Percentiles rank a stretch among this genome's conserved stretches.
phyloP scores from a whole-genome alignment of 768 basidiomycete species.

The Gymnopilus junonius region DNA sequence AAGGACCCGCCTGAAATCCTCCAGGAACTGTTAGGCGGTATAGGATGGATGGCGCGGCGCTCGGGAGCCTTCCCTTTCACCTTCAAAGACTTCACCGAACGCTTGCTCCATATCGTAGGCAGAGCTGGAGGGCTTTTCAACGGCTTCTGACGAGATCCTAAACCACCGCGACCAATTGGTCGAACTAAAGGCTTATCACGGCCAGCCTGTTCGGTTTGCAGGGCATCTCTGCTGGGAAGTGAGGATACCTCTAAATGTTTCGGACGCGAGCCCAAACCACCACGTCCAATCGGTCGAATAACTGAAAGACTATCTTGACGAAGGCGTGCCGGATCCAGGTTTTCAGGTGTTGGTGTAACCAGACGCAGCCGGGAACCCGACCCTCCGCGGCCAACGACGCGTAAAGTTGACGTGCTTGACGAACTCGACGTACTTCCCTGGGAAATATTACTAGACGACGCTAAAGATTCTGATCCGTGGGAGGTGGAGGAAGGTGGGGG shows the following conservation, averaged over 20 bases:
- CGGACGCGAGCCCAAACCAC: conserved; percentile 5
- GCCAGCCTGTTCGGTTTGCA: background rate
- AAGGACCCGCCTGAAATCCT: conserved; percentile 13
- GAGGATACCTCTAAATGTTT: background rate
- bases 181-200: conserved; percentile 9
- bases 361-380: conserved; percentile 20
- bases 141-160: conserved; percentile 22
- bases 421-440: conserved; percentile 6
- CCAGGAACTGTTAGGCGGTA: conserved; percentile 8
- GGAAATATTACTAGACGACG: conserved; percentile 11
- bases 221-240: background rate
- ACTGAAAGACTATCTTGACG: background rate
- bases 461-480: background rate
- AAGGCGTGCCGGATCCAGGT: background rate
- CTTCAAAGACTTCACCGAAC: conserved; percentile 2
- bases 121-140: conserved; percentile 7
- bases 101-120: conserved; percentile 5
- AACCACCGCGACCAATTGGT: conserved; percentile 22
- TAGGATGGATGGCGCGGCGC: conserved; percentile 6
- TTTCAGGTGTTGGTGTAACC: conserved; percentile 6
- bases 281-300: conserved; percentile 8
- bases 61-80: conserved; percentile 2
- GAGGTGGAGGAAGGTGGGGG: conserved; percentile 1
- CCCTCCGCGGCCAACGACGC: conserved; percentile 25
- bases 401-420: conserved; percentile 2